Evolutionary conservation across 163 green algal genomes (phyloP), one percentile per base, ranked within the genome.

Genomic region (Botryococcus braunii): DNA sequence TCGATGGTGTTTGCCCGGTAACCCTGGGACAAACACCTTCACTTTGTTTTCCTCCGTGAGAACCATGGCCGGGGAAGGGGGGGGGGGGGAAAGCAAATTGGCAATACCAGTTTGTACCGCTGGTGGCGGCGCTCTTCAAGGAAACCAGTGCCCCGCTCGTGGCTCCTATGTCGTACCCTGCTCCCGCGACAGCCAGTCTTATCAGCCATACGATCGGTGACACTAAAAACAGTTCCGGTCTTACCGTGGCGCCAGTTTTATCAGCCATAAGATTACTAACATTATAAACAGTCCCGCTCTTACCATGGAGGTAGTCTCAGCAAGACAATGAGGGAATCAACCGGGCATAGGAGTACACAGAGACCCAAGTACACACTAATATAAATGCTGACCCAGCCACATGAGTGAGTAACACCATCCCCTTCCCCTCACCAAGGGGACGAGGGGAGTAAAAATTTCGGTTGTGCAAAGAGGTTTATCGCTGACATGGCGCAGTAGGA

Each of bases 141-240:
- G 86, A 89, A 0, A 82, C 60, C 7, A 97, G 69, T 11, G 91
- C 91, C n/a, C 89, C 89, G 9, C 72, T 88, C 1, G 85, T 95
- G 27, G 88, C 86, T 4, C 91, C 91, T 29, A 97, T 96, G 77
- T 97, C 91, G 71, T 89, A 95, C 5, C 67, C 66, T 69, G 48
- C 34, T 25, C 11, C 11, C 34, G 34, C 1, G 49, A 13, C 34
- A 32, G 7, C 7, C n/a, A 61, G n/a, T 7, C 32, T 11, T 61
- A 27, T 11, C 7, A 61, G 13, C 50, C 11, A 21, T 9, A 38
- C 50, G 7, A 61, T 35, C 13, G 50, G 32, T 61, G 32, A 32
- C 34, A 61, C 32, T 11, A 9, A 61, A 23, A 61, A 27, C 13
- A 38, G 13, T 27, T 29, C 34, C n/a, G 50, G n/a, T 21, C n/a